Evolutionary conservation across 495 filamentous ascomycete species (phyloP).

Genomic region (Mycothermus thermophilus): DNA sequence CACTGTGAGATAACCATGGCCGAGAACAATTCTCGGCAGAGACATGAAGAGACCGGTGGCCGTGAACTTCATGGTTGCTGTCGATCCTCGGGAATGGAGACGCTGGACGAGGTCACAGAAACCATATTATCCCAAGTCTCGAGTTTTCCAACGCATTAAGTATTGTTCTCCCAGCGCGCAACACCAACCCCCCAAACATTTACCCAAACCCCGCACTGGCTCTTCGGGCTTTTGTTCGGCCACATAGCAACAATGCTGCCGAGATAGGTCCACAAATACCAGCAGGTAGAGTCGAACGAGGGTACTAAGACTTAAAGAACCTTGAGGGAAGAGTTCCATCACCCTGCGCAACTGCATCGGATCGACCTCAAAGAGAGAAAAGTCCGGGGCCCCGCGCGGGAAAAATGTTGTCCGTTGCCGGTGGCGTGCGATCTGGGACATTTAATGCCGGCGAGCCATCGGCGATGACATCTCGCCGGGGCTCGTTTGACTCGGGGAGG

Average conservation of each 20-base stretch:
- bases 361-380: neutral
- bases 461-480: neutral
- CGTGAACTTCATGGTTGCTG: conserved; percentile 11
- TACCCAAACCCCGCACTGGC: too few species aligned
- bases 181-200: too few species aligned
- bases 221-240: conserved; percentile 2
- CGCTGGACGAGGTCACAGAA: neutral
- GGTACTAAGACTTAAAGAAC: neutral
- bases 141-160: neutral
- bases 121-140: too few species aligned
- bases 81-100: neutral
- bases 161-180: neutral
- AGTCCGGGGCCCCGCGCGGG: conserved; percentile 14
- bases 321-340: neutral
- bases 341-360: neutral
- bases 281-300: neutral
- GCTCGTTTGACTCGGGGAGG: neutral
- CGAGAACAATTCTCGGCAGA: conserved; percentile 11
- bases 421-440: neutral
- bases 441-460: conserved; percentile 1
- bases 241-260: neutral
- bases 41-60: conserved; percentile 4
- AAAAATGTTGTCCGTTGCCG: neutral
- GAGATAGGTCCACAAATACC: conserved; percentile 5
- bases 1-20: conserved; percentile 37